Conservation (phyloP, 2,329 filamentous ascomycete genomes). For the Paecilomyces variotii region DNA sequence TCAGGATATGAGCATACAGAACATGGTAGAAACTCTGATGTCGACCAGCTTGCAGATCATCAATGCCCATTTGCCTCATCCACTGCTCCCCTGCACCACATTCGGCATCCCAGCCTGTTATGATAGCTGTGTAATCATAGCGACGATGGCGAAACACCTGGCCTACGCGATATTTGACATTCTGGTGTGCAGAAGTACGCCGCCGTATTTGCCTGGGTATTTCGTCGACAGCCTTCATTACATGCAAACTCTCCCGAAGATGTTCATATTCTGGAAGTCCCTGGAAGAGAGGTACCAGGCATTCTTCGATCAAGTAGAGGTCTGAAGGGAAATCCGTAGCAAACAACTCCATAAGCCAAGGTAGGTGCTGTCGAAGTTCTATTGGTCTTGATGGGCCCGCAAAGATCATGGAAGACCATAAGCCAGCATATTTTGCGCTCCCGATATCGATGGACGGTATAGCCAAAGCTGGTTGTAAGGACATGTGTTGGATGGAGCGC, state of each 20-base stretch:
- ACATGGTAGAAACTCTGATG: constrained; percentile 76
- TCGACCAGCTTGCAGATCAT: constrained; percentile 50
- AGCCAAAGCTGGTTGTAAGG: constrained; percentile 20
- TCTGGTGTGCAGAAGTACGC: constrained; percentile 25
- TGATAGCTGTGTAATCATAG: constrained; percentile 70
- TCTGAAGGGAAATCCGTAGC: constrained; percentile 63
- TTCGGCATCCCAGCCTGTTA: constrained; percentile 75
- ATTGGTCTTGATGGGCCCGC: constrained; percentile 31
- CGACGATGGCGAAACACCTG: constrained; percentile 77
- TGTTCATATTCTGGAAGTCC: constrained; percentile 45
- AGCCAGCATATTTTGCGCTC: constrained; percentile 60
- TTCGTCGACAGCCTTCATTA: constrained; percentile 49
- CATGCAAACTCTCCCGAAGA: constrained; percentile 46
- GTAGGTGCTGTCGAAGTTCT: constrained; percentile 55
- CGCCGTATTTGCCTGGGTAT: constrained; percentile 43
- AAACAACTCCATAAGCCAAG: constrained; percentile 57
- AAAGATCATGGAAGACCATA: constrained; percentile 62
- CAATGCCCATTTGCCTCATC: constrained; percentile 58
- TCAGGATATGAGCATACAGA: constrained; percentile 54
- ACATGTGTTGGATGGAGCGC: constrained; percentile 54
- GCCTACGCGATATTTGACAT: constrained; percentile 63
- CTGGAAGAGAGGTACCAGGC: constrained; percentile 56
- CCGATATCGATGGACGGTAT: constrained; percentile 45
- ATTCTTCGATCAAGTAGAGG: constrained; percentile 59
- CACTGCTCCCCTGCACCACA: constrained; percentile 53